These are phyloP conservation scores for Trichoderma sp. DNA, from an alignment of 2,329 filamentous ascomycete species.

Conservation along the genomic window DNA sequence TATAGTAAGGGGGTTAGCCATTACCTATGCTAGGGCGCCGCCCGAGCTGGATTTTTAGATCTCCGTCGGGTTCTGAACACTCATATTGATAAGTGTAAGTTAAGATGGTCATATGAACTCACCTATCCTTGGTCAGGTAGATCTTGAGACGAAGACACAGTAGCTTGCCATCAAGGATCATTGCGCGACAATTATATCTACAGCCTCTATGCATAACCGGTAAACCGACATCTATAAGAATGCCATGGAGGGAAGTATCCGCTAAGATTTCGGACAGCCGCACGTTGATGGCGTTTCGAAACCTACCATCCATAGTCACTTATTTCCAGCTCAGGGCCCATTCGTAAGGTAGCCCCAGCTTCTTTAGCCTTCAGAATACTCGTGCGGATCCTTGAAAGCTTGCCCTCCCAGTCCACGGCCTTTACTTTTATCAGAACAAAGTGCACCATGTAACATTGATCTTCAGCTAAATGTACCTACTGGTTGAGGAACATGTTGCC, in stretches of 20 bases:
- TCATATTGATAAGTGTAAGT: too few relatives aligned
- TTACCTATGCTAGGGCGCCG: too few relatives aligned
- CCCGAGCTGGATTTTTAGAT: not conserved
- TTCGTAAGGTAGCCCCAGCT: constrained; percentile 59
- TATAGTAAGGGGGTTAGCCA: constrained; percentile 23
- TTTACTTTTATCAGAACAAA: too few relatives aligned
- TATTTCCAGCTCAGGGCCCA: constrained; percentile 54
- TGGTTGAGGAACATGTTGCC: constrained; percentile 12
- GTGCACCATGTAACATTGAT: too few relatives aligned
- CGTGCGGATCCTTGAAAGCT: constrained; percentile 60
- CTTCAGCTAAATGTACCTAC: not conserved
- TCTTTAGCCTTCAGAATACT: constrained; percentile 59
- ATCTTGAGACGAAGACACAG: constrained; percentile 70
- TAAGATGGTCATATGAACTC: not conserved
- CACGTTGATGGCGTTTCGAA: not conserved
- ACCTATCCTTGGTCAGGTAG: constrained; percentile 39
- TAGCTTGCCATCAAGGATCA: constrained; percentile 57
- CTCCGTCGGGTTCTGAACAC: too few relatives aligned
- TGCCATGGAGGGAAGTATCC: constrained; percentile 37
- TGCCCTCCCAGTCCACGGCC: constrained; percentile 47
- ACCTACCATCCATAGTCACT: constrained; percentile 32
- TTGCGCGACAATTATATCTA: constrained; percentile 21
- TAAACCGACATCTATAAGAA: constrained; percentile 35
- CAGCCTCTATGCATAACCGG: constrained; percentile 41
- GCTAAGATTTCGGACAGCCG: constrained; percentile 31